Base-by-base conservation (phyloP, 2,329 filamentous ascomycete genomes). In the Cladosporium cucumerinum region DNA sequence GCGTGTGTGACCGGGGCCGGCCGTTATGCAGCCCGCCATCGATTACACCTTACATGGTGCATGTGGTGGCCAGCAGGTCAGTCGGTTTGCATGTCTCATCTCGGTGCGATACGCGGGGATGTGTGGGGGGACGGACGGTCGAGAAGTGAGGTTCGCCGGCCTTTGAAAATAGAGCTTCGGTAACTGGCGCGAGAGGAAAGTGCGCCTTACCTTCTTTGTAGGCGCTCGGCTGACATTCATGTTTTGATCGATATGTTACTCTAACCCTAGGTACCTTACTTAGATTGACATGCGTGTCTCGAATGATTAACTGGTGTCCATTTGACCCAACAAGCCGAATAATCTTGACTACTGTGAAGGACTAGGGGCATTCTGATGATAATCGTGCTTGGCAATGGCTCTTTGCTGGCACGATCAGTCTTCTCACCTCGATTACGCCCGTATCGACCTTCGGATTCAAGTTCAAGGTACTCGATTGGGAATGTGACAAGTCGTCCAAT, bases 81-180 rank as follows among this genome's bases (percentile, higher is more conserved):
- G n/a, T 46, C 39, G 39, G 39, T 46, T 30, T 21, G 18, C 26
- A 28, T 8, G n/a, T 30, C 54, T 21, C 23, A 32, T 57, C 54
- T 23, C 16, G 30, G n/a, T 8, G n/a, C n/a, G 8, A 12, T 34
- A 23, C 36, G 57, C 57, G 39, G 57, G 57, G 39, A 34, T 11
- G 14, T 59, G 57, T 49, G 57, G 57, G 28, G n/a, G n/a, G n/a
- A n/a, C n/a, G n/a, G 57, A 59, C 57, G 57, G 16, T 11, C 28
- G 51, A 32, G 36, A 39, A 48, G 57, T 46, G 57, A 59, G 26
- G 57, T 59, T 6, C 25, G 25, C 26, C 39, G 32, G 55, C n/a
- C 55, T 58, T 58, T 58, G n/a, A 28, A 58, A n/a, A 18, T 6
- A 7, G 2, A 14, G 28, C 18, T 25, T 39, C 55, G 55, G 34